Evolutionary conservation across 805 yeast species (phyloP).

Genomic region (Torulaspora franciscae): DNA sequence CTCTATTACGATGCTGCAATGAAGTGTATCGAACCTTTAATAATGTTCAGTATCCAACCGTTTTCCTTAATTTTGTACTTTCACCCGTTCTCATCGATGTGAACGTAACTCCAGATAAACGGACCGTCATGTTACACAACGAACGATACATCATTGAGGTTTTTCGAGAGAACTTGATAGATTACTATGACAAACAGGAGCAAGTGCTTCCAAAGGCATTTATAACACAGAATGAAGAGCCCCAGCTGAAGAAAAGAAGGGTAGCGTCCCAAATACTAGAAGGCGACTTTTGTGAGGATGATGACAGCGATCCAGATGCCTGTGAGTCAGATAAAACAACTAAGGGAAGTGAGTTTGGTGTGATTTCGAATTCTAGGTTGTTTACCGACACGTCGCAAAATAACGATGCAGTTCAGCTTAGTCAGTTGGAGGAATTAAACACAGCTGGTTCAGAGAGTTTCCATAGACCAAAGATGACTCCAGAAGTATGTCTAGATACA

Average conservation of each 20-base stretch:
- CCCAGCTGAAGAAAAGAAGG: slow-evolving; percentile 4
- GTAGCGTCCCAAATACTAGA: slow-evolving; percentile 2
- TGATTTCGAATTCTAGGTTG: background rate
- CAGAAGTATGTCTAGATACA: background rate
- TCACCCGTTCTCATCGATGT: slow-evolving; percentile 60
- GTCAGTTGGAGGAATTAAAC: background rate
- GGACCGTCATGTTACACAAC: slow-evolving; percentile 61
- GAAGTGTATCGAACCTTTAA: slow-evolving; percentile 73
- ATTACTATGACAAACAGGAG: slow-evolving; percentile 43
- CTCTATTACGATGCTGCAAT: slow-evolving; percentile 54
- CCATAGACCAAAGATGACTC: background rate
- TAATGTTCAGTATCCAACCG: slow-evolving; percentile 65
- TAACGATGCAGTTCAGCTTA: background rate
- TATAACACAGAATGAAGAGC: slow-evolving; percentile 5
- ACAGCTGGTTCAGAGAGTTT: background rate
- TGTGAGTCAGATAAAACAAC: background rate
- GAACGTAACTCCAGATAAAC: slow-evolving; percentile 89
- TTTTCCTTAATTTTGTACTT: slow-evolving; percentile 55
- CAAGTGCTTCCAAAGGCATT: slow-evolving; percentile 31
- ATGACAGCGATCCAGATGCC: background rate
- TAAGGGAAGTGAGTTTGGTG: background rate
- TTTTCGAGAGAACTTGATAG: slow-evolving; percentile 46
- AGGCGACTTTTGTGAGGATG: slow-evolving; percentile 1
- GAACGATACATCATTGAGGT: slow-evolving; percentile 57
- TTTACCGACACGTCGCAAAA: background rate